Conservation (phyloP, 495 filamentous ascomycete genomes). For the Neurospora intermedia region DNA sequence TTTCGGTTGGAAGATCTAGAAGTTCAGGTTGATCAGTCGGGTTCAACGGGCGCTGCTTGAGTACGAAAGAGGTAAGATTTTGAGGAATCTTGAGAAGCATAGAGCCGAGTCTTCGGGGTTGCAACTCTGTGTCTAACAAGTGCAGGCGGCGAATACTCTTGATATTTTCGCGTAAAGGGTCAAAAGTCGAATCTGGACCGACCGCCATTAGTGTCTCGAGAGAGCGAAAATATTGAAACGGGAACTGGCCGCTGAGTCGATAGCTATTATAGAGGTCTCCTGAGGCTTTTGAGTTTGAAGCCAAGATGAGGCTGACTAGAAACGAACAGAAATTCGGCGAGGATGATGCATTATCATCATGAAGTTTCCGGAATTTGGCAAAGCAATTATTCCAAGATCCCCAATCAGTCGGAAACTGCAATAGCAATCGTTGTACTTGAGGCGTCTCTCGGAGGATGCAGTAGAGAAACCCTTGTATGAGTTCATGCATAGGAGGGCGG, state of each 20-base stretch:
- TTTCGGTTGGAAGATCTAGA: background rate
- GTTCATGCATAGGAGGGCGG: background rate
- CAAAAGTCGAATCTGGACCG: background rate
- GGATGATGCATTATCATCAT: background rate
- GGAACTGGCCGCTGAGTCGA: background rate
- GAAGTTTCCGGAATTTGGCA: background rate
- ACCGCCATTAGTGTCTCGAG: background rate
- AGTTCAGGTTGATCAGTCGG: fast-evolving
- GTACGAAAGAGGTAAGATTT: fast-evolving
- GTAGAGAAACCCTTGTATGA: background rate
- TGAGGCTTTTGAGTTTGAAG: too few species aligned
- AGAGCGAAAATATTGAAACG: background rate
- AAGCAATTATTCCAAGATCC: fast-evolving
- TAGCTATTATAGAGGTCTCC: too few species aligned
- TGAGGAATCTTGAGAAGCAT: background rate
- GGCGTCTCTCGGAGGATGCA: background rate
- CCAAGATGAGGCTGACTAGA: too few species aligned
- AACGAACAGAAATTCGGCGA: background rate
- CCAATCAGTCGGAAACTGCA: background rate
- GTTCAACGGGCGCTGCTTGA: background rate
- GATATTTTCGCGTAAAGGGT: background rate
- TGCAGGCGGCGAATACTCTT: background rate
- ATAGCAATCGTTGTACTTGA: background rate
- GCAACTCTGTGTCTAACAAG: background rate
- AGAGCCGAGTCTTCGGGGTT: fast-evolving